Base-by-base conservation (phyloP, 169 alveolate species). In the Cystoisospora suis region DNA sequence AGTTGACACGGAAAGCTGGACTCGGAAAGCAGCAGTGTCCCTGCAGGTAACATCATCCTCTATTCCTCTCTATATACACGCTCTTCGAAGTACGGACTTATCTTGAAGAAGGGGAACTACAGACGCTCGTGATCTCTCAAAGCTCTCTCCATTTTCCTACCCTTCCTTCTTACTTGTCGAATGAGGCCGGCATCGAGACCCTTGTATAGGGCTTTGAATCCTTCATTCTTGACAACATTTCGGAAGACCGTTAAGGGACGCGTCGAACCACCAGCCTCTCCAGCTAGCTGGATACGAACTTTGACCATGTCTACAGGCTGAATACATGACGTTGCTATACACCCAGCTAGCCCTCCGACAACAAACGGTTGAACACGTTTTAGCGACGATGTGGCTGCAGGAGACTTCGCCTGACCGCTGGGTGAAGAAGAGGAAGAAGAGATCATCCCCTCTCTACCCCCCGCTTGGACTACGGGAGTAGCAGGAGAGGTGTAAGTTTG, bases 121-220 rank as follows among this genome's bases (percentile, higher is more conserved):
- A 53, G 65, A 9, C 20, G 9, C 9, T 9, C 20, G 65, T 15
- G 65, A 9, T 53, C n/a, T 53, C 65, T 20, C 20, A 20, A 15
- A 9, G 20, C 65, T 53, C n/a, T 20, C 9, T 9, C 65, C 65
- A 53, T 20, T 20, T 53, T 53, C 65, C 9, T 20, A 53, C n/a
- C 20, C 65, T 20, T 15, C n/a, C 65, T 53, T 9, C 9, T 53
- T 17, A 83, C 93, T 92, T 98, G 98, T 40, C 99, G 96, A 42
- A 97, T 92, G 45, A 97, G 83, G 1, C 99, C 99, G 7, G 99
- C 99, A 81, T 97, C 99, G 44, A 98, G 95, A 49, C 99, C 99
- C 93, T 94, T 97, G 92, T 93, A 95, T 80, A 95, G 49, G 94
- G 96, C 85, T 90, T 89, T 49, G 86, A 93, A 69, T 27, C 96